A percentile compares a stretch with the other conserved stretches of the same genome.
Evolutionary conservation across 768 basidiomycete genomes (phyloP).

Genomic region (Mrakia gelida): DNA sequence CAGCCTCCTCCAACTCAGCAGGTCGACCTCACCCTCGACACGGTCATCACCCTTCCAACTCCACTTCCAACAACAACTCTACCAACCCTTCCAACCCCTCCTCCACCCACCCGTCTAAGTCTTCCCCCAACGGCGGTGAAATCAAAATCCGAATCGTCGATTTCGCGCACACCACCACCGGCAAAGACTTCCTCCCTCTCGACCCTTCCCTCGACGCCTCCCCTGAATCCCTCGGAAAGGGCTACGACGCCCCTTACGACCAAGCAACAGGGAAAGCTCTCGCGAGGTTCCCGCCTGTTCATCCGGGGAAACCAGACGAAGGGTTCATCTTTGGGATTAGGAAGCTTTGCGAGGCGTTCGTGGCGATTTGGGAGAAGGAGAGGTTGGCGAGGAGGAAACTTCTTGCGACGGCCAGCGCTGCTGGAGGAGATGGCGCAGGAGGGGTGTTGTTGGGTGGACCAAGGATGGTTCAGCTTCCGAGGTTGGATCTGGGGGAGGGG

Average conservation of each 20-base stretch:
- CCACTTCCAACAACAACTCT: neutral
- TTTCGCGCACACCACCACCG: slow-evolving; percentile 97
- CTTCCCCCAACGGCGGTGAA: slow-evolving; percentile 55
- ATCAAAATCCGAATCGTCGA: slow-evolving; percentile 95
- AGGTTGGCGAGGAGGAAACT: slow-evolving; percentile 48
- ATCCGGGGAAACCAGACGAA: slow-evolving; percentile 80
- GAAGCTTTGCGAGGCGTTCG: slow-evolving; percentile 69
- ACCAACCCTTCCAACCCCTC: neutral
- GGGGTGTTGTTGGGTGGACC: too few relatives aligned
- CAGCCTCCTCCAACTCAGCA: slow-evolving; percentile 6
- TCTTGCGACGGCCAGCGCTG: neutral
- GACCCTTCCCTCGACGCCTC: slow-evolving; percentile 45
- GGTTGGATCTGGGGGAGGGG: slow-evolving; percentile 27
- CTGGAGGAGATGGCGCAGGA: too few relatives aligned
- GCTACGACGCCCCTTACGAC: slow-evolving; percentile 78
- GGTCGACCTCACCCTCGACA: slow-evolving; percentile 3
- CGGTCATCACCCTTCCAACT: neutral
- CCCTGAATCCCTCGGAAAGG: slow-evolving; percentile 56
- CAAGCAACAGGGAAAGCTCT: slow-evolving; percentile 75
- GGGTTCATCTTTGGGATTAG: slow-evolving; percentile 90
- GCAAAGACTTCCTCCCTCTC: slow-evolving; percentile 76
- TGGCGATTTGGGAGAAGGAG: slow-evolving; percentile 83
- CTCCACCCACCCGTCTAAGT: neutral
- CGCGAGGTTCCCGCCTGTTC: slow-evolving; percentile 91
- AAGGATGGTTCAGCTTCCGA: slow-evolving; percentile 20